Conservation (phyloP, 129 eudicot species). For the Arctium minus region DNA sequence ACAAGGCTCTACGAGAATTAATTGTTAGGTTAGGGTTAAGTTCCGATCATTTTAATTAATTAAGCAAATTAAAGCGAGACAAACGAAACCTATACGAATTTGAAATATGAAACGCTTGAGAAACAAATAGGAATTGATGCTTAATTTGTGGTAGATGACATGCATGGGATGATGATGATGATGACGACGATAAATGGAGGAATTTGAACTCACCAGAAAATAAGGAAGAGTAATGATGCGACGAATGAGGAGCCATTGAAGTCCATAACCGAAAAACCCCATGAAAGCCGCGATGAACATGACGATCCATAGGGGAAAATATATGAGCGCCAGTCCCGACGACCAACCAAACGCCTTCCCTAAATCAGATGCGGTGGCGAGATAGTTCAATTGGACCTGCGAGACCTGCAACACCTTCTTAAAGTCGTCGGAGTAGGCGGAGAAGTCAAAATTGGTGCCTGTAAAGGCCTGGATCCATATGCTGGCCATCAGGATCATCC, state of each 20-base stretch:
- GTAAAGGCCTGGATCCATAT: conserved; percentile 92
- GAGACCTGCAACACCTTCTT: conserved; percentile 59
- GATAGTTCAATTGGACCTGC: conserved; percentile 68
- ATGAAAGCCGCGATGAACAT: conserved; percentile 67
- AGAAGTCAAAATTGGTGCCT: conserved; percentile 88
- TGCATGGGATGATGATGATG: not conserved
- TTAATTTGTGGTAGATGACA: no score
- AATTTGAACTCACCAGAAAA: conserved; percentile 48
- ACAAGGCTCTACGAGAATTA: not conserved
- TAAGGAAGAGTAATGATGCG: conserved; percentile 52
- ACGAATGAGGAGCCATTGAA: conserved; percentile 71
- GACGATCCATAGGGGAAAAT: conserved; percentile 64
- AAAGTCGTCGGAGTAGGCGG: conserved; percentile 80
- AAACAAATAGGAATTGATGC: not conserved
- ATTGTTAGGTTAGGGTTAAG: not conserved
- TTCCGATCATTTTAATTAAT: not conserved
- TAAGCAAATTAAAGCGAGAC: not conserved
- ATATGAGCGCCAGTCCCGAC: conserved; percentile 71
- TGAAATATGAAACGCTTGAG: not conserved
- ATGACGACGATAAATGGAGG: not conserved
- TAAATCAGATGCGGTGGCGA: conserved; percentile 82
- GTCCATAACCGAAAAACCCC: conserved; percentile 81
- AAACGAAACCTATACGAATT: not conserved
- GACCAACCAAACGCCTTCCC: conserved; percentile 93
- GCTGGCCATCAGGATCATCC: conserved; percentile 79